phyloP scores from a whole-genome alignment of 768 basidiomycete species.

The Suillus cothurnatus region DNA sequence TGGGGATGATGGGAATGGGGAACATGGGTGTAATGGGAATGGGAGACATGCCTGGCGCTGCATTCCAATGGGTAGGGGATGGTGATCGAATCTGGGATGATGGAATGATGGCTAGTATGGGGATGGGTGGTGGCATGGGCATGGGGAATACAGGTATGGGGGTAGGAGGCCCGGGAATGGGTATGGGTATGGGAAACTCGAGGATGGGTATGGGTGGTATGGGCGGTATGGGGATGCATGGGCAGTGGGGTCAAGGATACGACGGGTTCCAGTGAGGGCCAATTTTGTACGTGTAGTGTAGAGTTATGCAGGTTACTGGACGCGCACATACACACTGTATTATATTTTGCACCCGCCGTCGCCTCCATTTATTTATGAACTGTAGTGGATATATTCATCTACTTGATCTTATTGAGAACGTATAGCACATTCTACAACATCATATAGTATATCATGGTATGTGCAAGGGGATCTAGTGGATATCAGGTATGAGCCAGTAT shows the following conservation, averaged over 20 bases:
- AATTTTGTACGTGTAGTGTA: background rate
- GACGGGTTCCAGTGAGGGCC: slow-evolving; percentile 31
- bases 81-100: slow-evolving; percentile 42
- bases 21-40: slow-evolving; percentile 39
- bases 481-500: background rate
- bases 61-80: slow-evolving; percentile 38
- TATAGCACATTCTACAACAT: background rate
- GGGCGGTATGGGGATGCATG: slow-evolving; percentile 41
- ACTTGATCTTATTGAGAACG: background rate
- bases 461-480: background rate
- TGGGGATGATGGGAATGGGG: slow-evolving; percentile 40
- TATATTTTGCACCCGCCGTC: background rate
- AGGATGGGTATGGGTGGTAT: slow-evolving; percentile 38
- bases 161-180: slow-evolving; percentile 30
- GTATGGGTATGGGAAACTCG: slow-evolving; percentile 36
- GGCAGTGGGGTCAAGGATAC: slow-evolving; percentile 39
- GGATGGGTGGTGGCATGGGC: slow-evolving; percentile 23
- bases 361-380: background rate
- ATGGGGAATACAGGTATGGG: slow-evolving; percentile 26
- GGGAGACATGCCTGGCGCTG: slow-evolving; percentile 32
- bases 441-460: background rate
- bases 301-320: background rate
- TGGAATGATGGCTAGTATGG: slow-evolving; percentile 45
- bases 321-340: background rate
- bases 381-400: background rate